Conservation (phyloP, 75 land plant genomes). For the Chamaecyparis obtusa region DNA sequence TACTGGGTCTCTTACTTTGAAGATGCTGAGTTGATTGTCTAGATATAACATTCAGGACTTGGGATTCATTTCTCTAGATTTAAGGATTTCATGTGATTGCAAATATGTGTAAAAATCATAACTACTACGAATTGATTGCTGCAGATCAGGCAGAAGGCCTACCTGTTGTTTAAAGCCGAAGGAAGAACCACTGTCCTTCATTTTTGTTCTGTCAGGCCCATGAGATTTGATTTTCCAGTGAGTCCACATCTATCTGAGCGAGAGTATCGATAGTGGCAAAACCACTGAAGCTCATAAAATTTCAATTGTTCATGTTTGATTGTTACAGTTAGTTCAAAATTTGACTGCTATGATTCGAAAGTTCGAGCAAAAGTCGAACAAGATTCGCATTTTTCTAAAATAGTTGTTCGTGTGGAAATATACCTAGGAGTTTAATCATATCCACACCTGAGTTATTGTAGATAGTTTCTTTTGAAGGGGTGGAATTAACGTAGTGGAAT, state of each 20-base stretch:
- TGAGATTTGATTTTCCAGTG: background rate
- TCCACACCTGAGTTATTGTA: no score
- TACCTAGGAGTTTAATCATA: no score
- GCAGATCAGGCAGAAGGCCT: background rate
- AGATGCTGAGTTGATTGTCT: background rate
- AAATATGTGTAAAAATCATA: background rate
- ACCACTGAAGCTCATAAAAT: background rate
- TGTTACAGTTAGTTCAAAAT: no score
- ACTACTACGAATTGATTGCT: no score
- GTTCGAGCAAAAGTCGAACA: background rate
- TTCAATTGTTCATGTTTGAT: background rate
- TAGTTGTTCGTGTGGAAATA: no score
- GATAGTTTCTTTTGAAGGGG: no score
- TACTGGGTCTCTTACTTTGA: background rate
- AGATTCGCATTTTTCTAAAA: background rate
- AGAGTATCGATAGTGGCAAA: background rate
- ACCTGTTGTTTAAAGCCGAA: background rate
- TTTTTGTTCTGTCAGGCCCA: background rate
- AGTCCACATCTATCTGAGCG: background rate
- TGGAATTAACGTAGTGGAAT: no score
- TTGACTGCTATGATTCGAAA: background rate
- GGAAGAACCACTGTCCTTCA: background rate
- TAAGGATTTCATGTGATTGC: background rate
- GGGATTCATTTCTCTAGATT: background rate
- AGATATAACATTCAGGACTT: background rate